Conservation (phyloP, 306 rosid genomes). For the Sphenostylis stenocarpa region DNA sequence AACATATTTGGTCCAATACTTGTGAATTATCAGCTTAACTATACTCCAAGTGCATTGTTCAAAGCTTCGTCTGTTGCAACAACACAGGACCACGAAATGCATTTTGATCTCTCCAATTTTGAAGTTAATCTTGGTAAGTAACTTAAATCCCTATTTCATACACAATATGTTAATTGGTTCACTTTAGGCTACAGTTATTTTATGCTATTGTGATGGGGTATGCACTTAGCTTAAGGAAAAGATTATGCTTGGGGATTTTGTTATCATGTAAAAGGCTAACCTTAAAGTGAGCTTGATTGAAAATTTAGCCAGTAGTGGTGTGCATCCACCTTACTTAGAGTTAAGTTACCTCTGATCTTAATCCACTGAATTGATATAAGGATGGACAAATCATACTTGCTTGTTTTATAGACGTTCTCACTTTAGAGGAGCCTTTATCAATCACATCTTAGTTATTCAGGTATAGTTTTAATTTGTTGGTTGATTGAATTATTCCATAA, state of each 20-base stretch:
- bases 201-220: constrained; percentile 8
- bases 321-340: not conserved
- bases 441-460: not conserved
- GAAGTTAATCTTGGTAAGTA: constrained; percentile 60
- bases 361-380: constrained; percentile 2
- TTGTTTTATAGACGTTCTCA: not conserved
- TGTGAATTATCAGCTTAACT: constrained; percentile 85
- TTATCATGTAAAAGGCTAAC: not conserved
- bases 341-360: not conserved
- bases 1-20: constrained; percentile 75
- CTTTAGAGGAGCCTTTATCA: not conserved
- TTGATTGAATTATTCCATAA: constrained; percentile 4
- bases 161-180: constrained; percentile 19
- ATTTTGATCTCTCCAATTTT: constrained; percentile 69
- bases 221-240: not conserved
- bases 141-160: constrained; percentile 2
- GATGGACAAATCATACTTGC: not conserved
- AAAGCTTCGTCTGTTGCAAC: constrained; percentile 62
- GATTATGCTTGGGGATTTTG: not conserved
- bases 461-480: not conserved
- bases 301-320: not conserved
- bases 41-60: constrained; percentile 67
- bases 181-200: not conserved
- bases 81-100: constrained; percentile 83
- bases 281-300: not conserved